These are phyloP conservation scores for Osmanthus fragrans DNA, from an alignment of 257 asterid genomes.

Conservation along the genomic window DNA sequence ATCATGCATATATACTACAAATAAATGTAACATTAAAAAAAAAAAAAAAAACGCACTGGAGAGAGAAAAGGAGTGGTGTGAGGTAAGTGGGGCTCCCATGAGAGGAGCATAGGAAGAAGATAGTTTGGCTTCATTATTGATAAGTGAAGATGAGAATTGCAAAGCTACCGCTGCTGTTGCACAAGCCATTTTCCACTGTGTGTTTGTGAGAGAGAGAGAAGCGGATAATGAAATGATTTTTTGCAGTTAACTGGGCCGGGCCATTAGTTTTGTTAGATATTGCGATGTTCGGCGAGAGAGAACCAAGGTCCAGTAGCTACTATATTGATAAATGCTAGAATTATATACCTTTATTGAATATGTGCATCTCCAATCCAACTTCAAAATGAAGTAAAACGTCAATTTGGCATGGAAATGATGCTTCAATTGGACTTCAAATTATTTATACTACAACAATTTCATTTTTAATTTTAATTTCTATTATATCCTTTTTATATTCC, in stretches of 20 bases:
- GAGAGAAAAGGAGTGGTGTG: conserved; percentile 19
- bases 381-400: no score
- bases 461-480: no score
- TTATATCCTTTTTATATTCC: no score
- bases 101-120: conserved; percentile 41
- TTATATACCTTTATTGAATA: no score
- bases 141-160: conserved; percentile 38
- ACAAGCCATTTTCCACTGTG: conserved; percentile 39
- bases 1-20: background rate
- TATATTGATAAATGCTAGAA: no score
- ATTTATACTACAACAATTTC: no score
- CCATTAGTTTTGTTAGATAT: no score
- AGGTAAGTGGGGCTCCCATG: conserved; percentile 41
- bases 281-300: background rate
- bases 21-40: conserved; percentile 11
- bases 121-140: conserved; percentile 39
- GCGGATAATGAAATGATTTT: background rate
- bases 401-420: no score
- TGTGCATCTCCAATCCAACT: no score
- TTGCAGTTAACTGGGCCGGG: background rate
- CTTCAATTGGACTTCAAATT: no score
- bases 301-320: no score
- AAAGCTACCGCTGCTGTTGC: conserved; percentile 25
- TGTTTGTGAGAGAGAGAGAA: background rate
- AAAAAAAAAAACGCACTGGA: conserved; percentile 42